Conservation (phyloP, 225 moss, liverwort and hornwort genomes). For the Ulota crispa region DNA sequence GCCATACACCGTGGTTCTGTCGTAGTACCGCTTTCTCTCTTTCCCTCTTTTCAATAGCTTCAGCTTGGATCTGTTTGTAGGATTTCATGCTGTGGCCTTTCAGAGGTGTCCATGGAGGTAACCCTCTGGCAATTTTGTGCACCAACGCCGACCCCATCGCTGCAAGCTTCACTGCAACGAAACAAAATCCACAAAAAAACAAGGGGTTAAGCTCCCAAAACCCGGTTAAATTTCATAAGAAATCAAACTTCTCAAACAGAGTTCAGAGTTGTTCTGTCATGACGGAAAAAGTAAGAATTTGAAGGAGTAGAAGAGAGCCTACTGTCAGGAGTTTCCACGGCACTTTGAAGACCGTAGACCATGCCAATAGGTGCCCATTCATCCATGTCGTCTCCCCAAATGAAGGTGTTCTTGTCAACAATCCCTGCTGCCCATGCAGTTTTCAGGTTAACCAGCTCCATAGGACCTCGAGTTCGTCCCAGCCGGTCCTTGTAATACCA, state of each 20-base stretch:
- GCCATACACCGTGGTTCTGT: constrained; percentile 75
- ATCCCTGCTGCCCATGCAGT: constrained; percentile 99
- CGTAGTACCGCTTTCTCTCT: constrained; percentile 91
- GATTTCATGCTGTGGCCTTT: constrained; percentile 90
- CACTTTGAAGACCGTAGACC: constrained; percentile 76
- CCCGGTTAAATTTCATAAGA: neutral
- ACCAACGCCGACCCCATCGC: constrained; percentile 83
- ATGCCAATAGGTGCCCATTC: constrained; percentile 99
- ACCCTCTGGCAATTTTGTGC: constrained; percentile 78
- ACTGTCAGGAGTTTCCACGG: constrained; percentile 85
- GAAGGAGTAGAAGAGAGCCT: constrained; percentile 9
- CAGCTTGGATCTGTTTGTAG: constrained; percentile 83
- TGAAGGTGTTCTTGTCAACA: constrained; percentile 97
- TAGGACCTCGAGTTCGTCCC: constrained; percentile 91
- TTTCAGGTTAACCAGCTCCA: constrained; percentile 88
- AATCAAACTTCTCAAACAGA: no score
- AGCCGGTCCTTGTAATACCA: constrained; percentile 99
- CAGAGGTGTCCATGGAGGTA: constrained; percentile 82
- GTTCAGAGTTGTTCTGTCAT: neutral
- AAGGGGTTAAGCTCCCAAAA: neutral
- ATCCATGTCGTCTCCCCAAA: constrained; percentile 99
- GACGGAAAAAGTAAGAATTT: neutral
- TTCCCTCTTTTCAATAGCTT: constrained; percentile 92
- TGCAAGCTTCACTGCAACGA: constrained; percentile 67
- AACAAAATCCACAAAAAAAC: neutral